Base-by-base conservation (phyloP, 2,329 filamentous ascomycete genomes). In the Thielaviopsis euricoi region DNA sequence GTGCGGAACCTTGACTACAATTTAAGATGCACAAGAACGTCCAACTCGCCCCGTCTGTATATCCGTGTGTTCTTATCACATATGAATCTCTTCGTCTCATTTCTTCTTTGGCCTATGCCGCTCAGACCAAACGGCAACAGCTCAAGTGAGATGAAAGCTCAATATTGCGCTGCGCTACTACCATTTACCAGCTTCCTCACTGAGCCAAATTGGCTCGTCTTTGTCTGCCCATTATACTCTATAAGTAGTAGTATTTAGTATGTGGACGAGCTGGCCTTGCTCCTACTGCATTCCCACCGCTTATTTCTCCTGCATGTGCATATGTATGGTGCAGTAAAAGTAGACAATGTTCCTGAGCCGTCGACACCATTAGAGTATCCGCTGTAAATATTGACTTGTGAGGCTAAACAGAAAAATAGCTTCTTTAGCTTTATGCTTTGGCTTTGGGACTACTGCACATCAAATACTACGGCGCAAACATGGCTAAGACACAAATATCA, bases 261-360 rank as follows among this genome's bases (percentile, higher is more conserved):
- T 48, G n/a, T 10, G 37, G 7, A 48, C 43, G 17, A 21, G 43
- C 19, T 48, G 43, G 43, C 54, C 43, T 56, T 29, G 21, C 12
- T 23, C 37, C 43, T 46, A 15, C 52, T 40, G 21, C 54, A 58
- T 53, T 53, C 56, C 59, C 52, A 58, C 49, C 52, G 57, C 59
- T 49, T 37, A 52, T 60, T 55, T 60, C 59, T 60, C 59, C 59
- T 58, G 59, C 58, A 60, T 60, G 46, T 54, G 55, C 55, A 52
- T 29, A 58, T 57, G 55, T 51, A 55, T 40, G 51, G 33, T 55
- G 54, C 43, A 48, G 7, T 21, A 48, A 9, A 43, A 48, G n/a
- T 48, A 48, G 5, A 48, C 43, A 48, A 48, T 60, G 56, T 60
- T 60, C 59, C 56, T 53, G 59, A 53, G 49, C 52, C 40, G n/a